These are phyloP conservation scores for Pterocarpus macrocarpus DNA, from an alignment of 306 rosid species.

Conservation along the genomic window DNA sequence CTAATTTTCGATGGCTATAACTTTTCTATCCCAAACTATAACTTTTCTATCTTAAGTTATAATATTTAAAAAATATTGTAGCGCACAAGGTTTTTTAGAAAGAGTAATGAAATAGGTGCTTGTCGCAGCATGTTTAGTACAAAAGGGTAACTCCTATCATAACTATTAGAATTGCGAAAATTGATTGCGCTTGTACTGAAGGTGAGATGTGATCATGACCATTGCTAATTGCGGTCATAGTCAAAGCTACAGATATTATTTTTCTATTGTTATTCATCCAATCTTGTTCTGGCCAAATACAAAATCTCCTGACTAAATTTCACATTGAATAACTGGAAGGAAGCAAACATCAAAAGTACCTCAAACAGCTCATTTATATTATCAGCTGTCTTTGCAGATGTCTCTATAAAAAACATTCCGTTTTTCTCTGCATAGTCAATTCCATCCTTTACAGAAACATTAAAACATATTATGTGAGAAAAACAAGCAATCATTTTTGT, in stretches of 20 bases:
- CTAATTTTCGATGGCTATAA: too few species aligned
- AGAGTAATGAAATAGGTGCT: too few species aligned
- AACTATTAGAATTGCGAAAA: not conserved
- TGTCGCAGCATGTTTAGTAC: not conserved
- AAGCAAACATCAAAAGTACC: conserved; percentile 62
- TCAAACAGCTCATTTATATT: conserved; percentile 94
- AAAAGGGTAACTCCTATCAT: conserved; percentile 6
- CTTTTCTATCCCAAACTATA: too few species aligned
- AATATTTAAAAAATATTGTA: too few species aligned
- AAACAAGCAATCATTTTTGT: not conserved
- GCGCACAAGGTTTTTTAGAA: too few species aligned
- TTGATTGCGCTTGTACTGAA: not conserved
- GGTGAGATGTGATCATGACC: conserved; percentile 30
- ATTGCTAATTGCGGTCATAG: conserved; percentile 9
- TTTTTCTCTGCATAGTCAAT: conserved; percentile 91
- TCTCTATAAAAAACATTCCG: conserved; percentile 96
- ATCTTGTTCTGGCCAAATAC: conserved; percentile 37
- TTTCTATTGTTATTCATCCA: not conserved
- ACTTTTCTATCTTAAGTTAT: too few species aligned
- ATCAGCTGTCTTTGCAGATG: conserved; percentile 99
- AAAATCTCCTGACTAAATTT: conserved; percentile 20
- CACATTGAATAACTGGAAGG: conserved; percentile 30
- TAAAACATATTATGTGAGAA: conserved; percentile 10
- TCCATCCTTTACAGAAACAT: conserved; percentile 72
- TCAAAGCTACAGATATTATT: not conserved